Evolutionary conservation across 2,329 filamentous ascomycete genomes (phyloP), one percentile per base, ranked within the genome.

Genomic region (Cladosporium sphaerospermum): DNA sequence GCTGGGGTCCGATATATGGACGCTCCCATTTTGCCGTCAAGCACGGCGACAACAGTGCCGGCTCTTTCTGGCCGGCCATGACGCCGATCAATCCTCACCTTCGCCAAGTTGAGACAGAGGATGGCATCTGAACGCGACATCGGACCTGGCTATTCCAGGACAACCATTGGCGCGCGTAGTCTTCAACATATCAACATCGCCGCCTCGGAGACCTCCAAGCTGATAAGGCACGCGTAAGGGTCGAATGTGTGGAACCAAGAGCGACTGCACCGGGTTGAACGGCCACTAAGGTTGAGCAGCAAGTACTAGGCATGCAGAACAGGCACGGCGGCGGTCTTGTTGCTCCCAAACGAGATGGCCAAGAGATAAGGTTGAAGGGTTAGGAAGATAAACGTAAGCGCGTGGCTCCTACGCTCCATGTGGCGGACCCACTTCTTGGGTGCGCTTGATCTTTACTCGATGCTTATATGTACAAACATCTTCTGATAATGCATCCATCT

Each of bases 301-400:
- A 14, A 14, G 36, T 39, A 11, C 13, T 14, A 14, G 11, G 36
- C n/a, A 14, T 39, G 36, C 36, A 39, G 36, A n/a, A 14, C n/a
- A 14, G n/a, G 8, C 13, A 39, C 36, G 13, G n/a, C n/a, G 36
- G 16, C n/a, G n/a, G 36, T 28, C 23, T 28, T 28, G 23, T 7
- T 28, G 23, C 23, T 28, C 23, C 23, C 23, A 28, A 16, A 33
- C 39, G 47, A 39, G 42, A 31, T 19, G 34, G 48, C 39, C 40
- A 51, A 51, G 48, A 37, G 48, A 44, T 51, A 51, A 44, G 40
- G 40, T 31, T 41, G 34, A 36, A 19, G 40, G 10, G 16, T 13
- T 18, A 18, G 11, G 48, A 51, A 37, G 31, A 33, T 10, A 51
- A 51, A 51, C 48, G 48, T 51, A 51, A 51, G 48, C 41, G 40